A percentile compares a stretch with the other conserved stretches of the same genome.
phyloP scores from a whole-genome alignment of 2,329 filamentous ascomycete species.

The Cladophialophora carrionii region DNA sequence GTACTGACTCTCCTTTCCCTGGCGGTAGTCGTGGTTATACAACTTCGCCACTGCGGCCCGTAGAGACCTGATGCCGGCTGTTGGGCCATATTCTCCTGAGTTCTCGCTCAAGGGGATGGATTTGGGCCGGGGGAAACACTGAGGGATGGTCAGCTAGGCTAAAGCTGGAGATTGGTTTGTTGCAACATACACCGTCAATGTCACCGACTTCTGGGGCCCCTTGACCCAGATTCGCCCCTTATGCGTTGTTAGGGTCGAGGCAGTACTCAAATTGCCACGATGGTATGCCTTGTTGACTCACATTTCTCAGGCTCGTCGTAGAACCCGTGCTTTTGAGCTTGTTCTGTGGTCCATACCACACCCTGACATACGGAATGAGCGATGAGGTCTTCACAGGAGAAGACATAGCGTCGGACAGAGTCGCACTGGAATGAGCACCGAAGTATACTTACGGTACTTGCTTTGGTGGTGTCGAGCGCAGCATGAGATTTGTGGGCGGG shows the following conservation, averaged over 20 bases:
- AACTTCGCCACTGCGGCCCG: constrained; percentile 85
- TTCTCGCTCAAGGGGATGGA: constrained; percentile 76
- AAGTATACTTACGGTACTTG: constrained; percentile 82
- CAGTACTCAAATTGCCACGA: background rate
- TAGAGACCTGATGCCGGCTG: constrained; percentile 88
- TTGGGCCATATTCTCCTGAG: constrained; percentile 88
- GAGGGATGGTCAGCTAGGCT: background rate
- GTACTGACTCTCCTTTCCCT: constrained; percentile 86
- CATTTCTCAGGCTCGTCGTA: constrained; percentile 77
- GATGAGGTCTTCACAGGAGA: background rate
- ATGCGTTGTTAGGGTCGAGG: background rate
- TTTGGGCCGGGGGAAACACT: constrained; percentile 77
- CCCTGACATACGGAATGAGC: constrained; percentile 4
- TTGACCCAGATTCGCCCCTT: constrained; percentile 86
- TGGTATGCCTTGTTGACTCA: background rate
- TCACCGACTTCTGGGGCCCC: constrained; percentile 93
- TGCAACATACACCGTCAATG: constrained; percentile 71
- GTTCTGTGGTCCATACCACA: constrained; percentile 50
- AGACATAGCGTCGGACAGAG: constrained; percentile 51
- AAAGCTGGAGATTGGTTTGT: background rate
- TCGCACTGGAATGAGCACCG: constrained; percentile 66
- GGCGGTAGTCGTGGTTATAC: constrained; percentile 89
- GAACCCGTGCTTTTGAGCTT: constrained; percentile 86
- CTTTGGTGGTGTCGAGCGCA: constrained; percentile 82
- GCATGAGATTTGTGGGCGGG: constrained; percentile 91